Conservation (phyloP, 495 filamentous ascomycete genomes). For the Hypoxylon perforatum region DNA sequence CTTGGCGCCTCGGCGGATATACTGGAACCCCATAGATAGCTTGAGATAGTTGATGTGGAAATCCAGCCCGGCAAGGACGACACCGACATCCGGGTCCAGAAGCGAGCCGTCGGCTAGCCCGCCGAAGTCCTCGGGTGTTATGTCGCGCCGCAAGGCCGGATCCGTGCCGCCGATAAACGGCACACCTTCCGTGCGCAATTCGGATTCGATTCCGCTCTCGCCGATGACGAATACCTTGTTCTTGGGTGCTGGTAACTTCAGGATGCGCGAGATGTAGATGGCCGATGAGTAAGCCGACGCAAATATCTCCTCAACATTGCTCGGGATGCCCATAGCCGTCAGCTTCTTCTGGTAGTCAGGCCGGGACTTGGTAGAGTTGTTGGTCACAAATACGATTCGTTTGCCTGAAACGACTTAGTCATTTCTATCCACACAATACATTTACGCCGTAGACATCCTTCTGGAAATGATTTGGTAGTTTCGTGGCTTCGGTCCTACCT, state of each 20-base stretch:
- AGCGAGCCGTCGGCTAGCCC: constrained; percentile 77
- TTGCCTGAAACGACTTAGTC: constrained; percentile 69
- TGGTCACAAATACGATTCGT: constrained; percentile 94
- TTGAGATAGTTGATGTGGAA: constrained; percentile 96
- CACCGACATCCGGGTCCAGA: constrained; percentile 86
- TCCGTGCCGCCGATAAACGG: constrained; percentile 91
- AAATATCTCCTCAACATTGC: constrained; percentile 88
- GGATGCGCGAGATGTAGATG: constrained; percentile 94
- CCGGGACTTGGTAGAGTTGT: constrained; percentile 98
- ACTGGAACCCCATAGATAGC: constrained; percentile 82
- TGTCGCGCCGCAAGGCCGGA: constrained; percentile 76
- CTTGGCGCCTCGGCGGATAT: constrained; percentile 81
- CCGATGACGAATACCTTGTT: constrained; percentile 95
- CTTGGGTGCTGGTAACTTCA: constrained; percentile 77
- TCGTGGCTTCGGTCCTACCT: constrained; percentile 63
- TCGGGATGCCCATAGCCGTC: constrained; percentile 81
- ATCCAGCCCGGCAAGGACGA: constrained; percentile 90
- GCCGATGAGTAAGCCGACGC: constrained; percentile 93
- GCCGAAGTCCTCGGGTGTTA: constrained; percentile 81
- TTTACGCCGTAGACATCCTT: background rate
- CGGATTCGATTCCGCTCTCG: constrained; percentile 90
- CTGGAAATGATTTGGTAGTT: background rate
- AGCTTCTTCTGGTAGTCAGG: constrained; percentile 93
- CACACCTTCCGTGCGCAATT: constrained; percentile 80
- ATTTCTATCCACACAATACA: background rate